Evolutionary conservation across 192 early-diverging fungal species (phyloP).

Genomic region (Entomortierella parvispora): DNA sequence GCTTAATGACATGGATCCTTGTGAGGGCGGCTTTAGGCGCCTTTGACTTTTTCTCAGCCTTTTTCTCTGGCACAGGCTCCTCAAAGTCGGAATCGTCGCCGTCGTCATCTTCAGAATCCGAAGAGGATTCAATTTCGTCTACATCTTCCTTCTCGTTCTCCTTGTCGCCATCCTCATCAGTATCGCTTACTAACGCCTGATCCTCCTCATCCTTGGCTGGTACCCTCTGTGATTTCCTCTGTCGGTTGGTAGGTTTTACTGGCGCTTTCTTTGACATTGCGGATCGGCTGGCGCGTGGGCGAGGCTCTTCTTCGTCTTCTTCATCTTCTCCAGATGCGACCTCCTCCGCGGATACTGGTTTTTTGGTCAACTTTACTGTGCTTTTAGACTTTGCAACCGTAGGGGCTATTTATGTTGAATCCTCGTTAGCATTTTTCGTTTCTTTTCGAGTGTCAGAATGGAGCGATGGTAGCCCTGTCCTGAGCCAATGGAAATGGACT

Average conservation of each 20-base stretch:
- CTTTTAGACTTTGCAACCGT: not conserved
- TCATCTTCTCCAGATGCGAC: conserved; percentile 7
- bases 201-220: not conserved
- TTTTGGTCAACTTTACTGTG: not conserved
- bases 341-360: not conserved
- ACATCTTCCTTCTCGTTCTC: conserved; percentile 13
- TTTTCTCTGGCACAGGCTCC: conserved; percentile 5
- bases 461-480: too few species aligned
- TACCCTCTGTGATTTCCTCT: conserved; percentile 57
- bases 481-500: too few species aligned
- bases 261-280: not conserved
- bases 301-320: conserved; percentile 10
- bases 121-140: conserved; percentile 21
- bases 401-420: conserved; percentile 6
- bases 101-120: conserved; percentile 13
- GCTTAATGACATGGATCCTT: not conserved
- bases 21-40: not conserved
- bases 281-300: not conserved
- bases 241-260: conserved; percentile 50
- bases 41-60: not conserved
- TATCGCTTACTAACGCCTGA: not conserved
- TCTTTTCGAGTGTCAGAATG: too few species aligned
- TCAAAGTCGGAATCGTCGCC: conserved; percentile 39
- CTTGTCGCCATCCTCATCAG: conserved; percentile 6
- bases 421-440: too few species aligned